Percentiles rank a stretch among this genome's conserved stretches.
Evolutionary conservation across 148 eudicot genomes (phyloP).

Genomic region (Arctostaphylos glauca): DNA sequence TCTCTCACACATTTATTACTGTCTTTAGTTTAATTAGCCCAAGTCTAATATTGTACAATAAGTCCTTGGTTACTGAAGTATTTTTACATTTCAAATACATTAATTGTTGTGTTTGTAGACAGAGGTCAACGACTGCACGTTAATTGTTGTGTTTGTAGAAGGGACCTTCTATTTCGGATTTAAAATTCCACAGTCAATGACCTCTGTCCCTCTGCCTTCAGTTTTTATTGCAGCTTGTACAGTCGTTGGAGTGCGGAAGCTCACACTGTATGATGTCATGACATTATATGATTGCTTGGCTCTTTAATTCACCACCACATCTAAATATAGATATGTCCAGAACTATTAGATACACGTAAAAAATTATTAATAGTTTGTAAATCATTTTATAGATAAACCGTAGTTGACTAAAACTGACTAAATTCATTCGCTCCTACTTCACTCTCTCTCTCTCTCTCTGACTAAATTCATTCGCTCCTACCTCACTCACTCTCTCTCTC

Average conservation of each 20-base stretch:
- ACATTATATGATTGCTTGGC: neutral
- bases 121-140: too few relatives aligned
- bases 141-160: too few relatives aligned
- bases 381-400: neutral
- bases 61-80: too few relatives aligned
- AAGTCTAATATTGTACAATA: too few relatives aligned
- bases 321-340: neutral
- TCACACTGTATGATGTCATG: neutral
- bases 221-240: neutral
- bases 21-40: too few relatives aligned
- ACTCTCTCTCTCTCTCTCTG: too few relatives aligned
- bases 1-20: too few relatives aligned
- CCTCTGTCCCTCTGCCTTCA: neutral
- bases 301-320: neutral
- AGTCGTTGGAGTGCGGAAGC: conserved; percentile 5
- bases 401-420: neutral
- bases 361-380: too few relatives aligned
- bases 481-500: neutral
- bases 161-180: too few relatives aligned
- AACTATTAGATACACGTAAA: neutral
- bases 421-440: neutral
- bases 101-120: too few relatives aligned
- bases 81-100: too few relatives aligned
- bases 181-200: neutral
- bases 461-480: neutral